Base-by-base conservation (phyloP, 805 yeast species). In the Candida koratica region DNA sequence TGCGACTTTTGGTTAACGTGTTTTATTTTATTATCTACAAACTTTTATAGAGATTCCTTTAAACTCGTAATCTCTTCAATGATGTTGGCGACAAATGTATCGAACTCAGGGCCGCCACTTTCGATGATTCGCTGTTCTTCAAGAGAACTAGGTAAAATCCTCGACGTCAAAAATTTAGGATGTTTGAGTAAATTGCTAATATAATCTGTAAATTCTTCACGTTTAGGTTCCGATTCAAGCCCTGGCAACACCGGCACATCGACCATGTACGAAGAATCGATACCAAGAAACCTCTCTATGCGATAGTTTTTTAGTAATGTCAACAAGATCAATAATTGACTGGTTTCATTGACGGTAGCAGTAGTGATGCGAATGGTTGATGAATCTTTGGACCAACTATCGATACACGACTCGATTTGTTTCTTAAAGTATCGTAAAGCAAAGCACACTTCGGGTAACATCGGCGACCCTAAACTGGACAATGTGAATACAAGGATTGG, bases 151-250 rank as follows among this genome's bases (percentile, higher is more conserved):
- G 89, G 75, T 2, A 73, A 67, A 3, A 84, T 69, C 46, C 93
- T 65, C 5, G 89, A 74, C 4, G 84, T 71, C 42, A 89, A 62
- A 47, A 79, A 88, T 56, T 86, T 87, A 10, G 95, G 96, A 58
- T 89, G 97, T 17, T 89, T 81, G 43, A 86, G 67, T 26, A 89
- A 67, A 46, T 86, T 84, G 37, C 75, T 81, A 38, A 88, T 60
- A 8, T 81, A 75, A 28, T 70, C 75, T 4, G 69, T 62, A 42
- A 89, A 71, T 17, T 72, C 76, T n/a, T 69, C 72, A 41, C 81
- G 68, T 40, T 79, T 82, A 18, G 71, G 66, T 23, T 64, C 68
- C 1, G 74, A 67, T 38, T 82, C 87, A 32, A 84, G 58, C 0
- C 87, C 89, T 1, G 82, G 81, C 28, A 53, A 77, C 8, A 62